Percentiles rank a stretch among this genome's conserved stretches.
phyloP scores from a whole-genome alignment of 169 alveolate species.

The Plasmodium vivax region DNA sequence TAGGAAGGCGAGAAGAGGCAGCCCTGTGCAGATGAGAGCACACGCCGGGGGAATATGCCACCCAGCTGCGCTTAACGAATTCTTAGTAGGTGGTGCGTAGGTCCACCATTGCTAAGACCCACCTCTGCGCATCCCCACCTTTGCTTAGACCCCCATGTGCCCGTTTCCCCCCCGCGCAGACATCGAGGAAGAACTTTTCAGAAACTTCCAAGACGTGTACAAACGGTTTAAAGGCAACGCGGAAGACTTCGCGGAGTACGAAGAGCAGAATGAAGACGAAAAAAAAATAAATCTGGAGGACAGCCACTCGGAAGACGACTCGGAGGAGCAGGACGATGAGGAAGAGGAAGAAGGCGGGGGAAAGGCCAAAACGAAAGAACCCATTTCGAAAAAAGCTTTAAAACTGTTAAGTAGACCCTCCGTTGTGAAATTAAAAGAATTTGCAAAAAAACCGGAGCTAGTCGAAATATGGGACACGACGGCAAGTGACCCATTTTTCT shows the following conservation, averaged over 20 bases:
- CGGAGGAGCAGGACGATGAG: not conserved
- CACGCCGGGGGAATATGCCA: not conserved
- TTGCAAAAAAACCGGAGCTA: conserved; percentile 88
- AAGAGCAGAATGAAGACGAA: conserved; percentile 10
- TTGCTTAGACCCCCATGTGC: not conserved
- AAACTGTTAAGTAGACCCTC: conserved; percentile 75
- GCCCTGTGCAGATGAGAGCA: not conserved
- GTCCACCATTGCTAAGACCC: too few relatives aligned
- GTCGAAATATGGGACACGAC: conserved; percentile 97
- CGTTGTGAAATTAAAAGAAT: conserved; percentile 75
- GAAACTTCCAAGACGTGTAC: conserved; percentile 56
- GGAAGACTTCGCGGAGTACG: conserved; percentile 33
- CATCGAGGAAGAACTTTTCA: conserved; percentile 2
- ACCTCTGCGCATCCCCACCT: not conserved
- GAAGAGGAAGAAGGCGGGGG: not conserved
- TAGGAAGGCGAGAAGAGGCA: not conserved
- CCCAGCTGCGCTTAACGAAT: not conserved
- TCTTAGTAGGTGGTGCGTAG: not conserved
- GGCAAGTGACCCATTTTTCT: conserved; percentile 95
- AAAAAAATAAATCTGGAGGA: not conserved
- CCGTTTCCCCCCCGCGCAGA: not conserved
- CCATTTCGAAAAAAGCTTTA: conserved; percentile 58
- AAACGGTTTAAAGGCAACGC: conserved; percentile 24
- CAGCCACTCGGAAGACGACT: not conserved
- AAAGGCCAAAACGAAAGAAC: conserved; percentile 6